Base-by-base conservation (phyloP, 345 rosid genomes). In the Noccaea caerulescens region DNA sequence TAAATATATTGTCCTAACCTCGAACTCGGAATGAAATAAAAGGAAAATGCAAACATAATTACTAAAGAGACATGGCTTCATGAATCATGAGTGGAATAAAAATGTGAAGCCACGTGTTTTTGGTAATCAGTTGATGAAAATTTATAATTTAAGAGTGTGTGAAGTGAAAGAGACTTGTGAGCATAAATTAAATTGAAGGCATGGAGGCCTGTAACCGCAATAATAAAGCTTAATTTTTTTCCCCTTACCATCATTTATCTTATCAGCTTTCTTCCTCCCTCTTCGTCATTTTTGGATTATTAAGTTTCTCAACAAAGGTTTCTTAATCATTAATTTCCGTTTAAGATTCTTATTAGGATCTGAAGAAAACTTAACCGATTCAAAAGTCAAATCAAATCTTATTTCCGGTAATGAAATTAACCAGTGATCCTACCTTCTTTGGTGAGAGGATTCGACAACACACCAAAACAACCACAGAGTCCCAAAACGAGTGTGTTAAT, bases 391-490 rank as follows among this genome's bases (percentile, higher is more conserved):
- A 67, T 4, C 32, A 67, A 68, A 56, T 43, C 63, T 55, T 42
- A 7, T 1, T 14, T 67, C 16, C 56, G 47, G 47, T 69, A 11
- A 5, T 42, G 30, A 27, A 20, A 38, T 1, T 38, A 3, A 33
- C n/a, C 42, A 42, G 14, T 61, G 64, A 14, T 50, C 41, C 52
- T 14, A 16, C 56, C 41, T 43, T 59, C 38, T 59, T 37, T n/a
- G 78, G 68, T 67, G 49, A 74, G 70, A 43, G 11, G 51, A 66
- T 73, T 66, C 57, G 63, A 68, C 20, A 6, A 8, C n/a, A 75
- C 16, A 44, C 64, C 69, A 75, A 68, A 60, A 60, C 78, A 75
- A 75, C 44, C 73, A 75, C 51, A 68, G 73, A 67, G 69, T 37
- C 63, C 78, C 73, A 67, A 68, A 74, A 37, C 63, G 47, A 36